Base-by-base conservation (phyloP, 768 basidiomycete genomes). In the Tylopilus balloui region DNA sequence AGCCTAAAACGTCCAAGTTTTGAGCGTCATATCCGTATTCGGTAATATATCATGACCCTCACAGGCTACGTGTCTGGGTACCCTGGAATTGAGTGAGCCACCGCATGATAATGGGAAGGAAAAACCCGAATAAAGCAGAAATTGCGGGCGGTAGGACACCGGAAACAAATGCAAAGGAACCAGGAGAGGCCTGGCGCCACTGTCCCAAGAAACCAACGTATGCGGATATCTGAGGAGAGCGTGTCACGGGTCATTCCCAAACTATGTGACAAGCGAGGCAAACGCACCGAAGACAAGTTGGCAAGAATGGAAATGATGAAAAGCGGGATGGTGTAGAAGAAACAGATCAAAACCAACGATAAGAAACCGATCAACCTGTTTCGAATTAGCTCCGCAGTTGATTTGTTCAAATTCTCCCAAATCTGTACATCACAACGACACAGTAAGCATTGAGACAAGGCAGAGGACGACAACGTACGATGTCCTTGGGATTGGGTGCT, bases 291-390 rank as follows among this genome's bases (percentile, higher is more conserved):
- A 42, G 84, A 78, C 73, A 99, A 75, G 71, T 99, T 98, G 57
- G 96, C 92, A 43, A 96, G 73, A 54, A 92, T 73, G 12, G 95
- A 94, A 54, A 98, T 92, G 54, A 90, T 73, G 62, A 94, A 80
- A 15, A 99, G 73, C 17, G 96, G 96, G 10, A 95, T 73, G 29
- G 93, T 97, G 73, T 99, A 94, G 74, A 98, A 81, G 73, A 92
- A 93, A 68, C 92, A 94, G 41, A 97, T 81, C 25, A 81, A 59
- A 19, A 77, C 72, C 45, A 99, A 78, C 68, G 86, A 78, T 31
- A 86, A 51, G 69, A 90, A 88, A n/a, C 96, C 95, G 21, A 87
- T 69, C 27, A 75, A 69, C 59, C 76, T 79, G 67, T 88, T 86
- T 32, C 83, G 77, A 21, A 78, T 68, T 20, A 90, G 64, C 55